Conservation (phyloP, 2,329 filamentous ascomycete genomes). For the Cladorrhinum sp. region DNA sequence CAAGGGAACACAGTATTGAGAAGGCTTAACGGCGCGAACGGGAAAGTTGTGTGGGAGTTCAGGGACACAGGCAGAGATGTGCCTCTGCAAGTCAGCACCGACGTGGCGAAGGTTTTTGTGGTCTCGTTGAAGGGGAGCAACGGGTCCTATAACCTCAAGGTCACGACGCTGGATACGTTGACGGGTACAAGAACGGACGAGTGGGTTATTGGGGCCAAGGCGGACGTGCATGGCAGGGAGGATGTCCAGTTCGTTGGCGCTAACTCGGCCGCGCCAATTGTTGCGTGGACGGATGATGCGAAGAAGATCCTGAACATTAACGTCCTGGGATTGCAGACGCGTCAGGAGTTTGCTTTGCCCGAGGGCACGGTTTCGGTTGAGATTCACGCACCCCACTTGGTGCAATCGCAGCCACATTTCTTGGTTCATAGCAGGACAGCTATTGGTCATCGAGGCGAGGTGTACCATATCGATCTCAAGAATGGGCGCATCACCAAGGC, state of each 20-base stretch:
- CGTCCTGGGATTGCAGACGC: conserved; percentile 60
- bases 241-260: conserved; percentile 73
- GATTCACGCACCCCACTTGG: conserved; percentile 70
- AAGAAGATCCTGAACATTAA: conserved; percentile 66
- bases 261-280: conserved; percentile 70
- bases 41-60: conserved; percentile 75
- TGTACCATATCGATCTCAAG: conserved; percentile 78
- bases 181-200: conserved; percentile 72
- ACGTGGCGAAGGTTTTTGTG: conserved; percentile 70
- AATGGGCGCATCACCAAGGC: conserved; percentile 68
- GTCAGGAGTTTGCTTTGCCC: conserved; percentile 53
- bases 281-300: conserved; percentile 69
- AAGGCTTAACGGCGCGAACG: conserved; percentile 69
- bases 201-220: conserved; percentile 68
- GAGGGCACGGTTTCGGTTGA: conserved; percentile 50
- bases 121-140: conserved; percentile 69
- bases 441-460: conserved; percentile 73
- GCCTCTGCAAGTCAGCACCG: conserved; percentile 71
- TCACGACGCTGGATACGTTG: conserved; percentile 68
- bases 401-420: conserved; percentile 76
- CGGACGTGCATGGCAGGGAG: conserved; percentile 62
- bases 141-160: conserved; percentile 71
- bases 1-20: conserved; percentile 54
- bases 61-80: conserved; percentile 65
- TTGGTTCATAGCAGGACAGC: conserved; percentile 75